Percentiles rank a stretch among this genome's conserved stretches.
Conservation (phyloP, 176 grass and related monocot species). For the Triticum aestivum region DNA sequence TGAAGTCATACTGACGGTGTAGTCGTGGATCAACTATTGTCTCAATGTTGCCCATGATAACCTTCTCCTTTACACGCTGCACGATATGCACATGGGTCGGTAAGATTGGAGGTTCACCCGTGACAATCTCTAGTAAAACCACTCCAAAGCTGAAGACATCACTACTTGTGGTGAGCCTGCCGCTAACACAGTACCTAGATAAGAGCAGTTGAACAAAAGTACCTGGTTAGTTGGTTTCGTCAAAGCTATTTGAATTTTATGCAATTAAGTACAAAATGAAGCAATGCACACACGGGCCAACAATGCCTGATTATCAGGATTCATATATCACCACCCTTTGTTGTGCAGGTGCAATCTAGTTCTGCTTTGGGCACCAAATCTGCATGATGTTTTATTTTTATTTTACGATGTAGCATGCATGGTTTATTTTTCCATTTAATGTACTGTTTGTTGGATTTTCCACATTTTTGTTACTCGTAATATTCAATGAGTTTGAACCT, state of each 20-base stretch:
- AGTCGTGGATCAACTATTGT: background rate
- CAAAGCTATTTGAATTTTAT: background rate
- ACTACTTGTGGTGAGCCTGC: constrained; percentile 24
- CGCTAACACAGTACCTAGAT: background rate
- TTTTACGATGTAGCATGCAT: background rate
- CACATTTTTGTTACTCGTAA: background rate
- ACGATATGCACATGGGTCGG: background rate
- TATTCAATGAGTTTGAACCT: background rate
- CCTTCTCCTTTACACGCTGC: constrained; percentile 1
- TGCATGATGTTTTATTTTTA: background rate
- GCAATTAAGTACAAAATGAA: background rate
- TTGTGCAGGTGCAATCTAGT: background rate
- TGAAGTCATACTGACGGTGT: background rate
- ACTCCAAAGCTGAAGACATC: constrained; percentile 49
- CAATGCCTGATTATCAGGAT: background rate
- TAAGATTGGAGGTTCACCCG: background rate
- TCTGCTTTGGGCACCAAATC: too few relatives aligned
- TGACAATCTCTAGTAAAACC: constrained; percentile 22
- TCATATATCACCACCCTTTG: background rate
- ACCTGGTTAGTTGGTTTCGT: background rate
- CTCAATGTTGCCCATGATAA: constrained; percentile 9
- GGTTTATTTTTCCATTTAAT: background rate
- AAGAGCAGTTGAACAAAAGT: background rate
- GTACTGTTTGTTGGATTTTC: background rate
- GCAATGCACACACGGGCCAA: background rate